A percentile compares a stretch with the other conserved stretches of the same genome.
Conservation (phyloP, 495 filamentous ascomycete genomes). For the Bacidia gigantensis region DNA sequence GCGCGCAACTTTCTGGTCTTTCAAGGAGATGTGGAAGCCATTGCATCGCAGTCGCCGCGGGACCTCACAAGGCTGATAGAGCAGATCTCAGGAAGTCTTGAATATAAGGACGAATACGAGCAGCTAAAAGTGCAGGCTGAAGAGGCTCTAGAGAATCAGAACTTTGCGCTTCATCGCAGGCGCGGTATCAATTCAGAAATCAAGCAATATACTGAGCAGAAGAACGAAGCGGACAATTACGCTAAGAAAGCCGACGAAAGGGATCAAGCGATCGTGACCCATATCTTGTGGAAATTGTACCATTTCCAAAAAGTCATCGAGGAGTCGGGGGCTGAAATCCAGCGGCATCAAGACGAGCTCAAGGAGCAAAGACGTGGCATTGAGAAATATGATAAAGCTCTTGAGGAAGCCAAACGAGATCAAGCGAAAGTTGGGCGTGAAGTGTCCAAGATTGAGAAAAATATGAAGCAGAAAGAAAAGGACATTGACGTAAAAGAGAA, state of each 20-base stretch:
- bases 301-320: conserved; percentile 92
- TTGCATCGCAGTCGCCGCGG: conserved; percentile 82
- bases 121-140: conserved; percentile 71
- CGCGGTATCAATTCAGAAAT: conserved; percentile 96
- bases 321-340: conserved; percentile 77
- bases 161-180: conserved; percentile 70
- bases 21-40: conserved; percentile 97
- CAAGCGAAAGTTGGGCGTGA: conserved; percentile 68
- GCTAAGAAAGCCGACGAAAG: conserved; percentile 76
- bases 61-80: conserved; percentile 94
- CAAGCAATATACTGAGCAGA: conserved; percentile 93
- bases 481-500: conserved; percentile 80
- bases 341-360: conserved; percentile 87
- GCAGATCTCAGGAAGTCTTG: conserved; percentile 91
- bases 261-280: conserved; percentile 84
- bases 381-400: conserved; percentile 65
- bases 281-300: conserved; percentile 93
- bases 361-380: conserved; percentile 85
- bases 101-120: conserved; percentile 94
- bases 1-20: conserved; percentile 97
- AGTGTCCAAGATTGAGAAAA: conserved; percentile 66
- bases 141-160: conserved; percentile 76
- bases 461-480: conserved; percentile 73
- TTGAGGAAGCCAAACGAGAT: conserved; percentile 78
- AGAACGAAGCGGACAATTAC: conserved; percentile 87